phyloP scores from a whole-genome alignment of 1,139 yeast species.

The Yamadazyma friedrichii region DNA sequence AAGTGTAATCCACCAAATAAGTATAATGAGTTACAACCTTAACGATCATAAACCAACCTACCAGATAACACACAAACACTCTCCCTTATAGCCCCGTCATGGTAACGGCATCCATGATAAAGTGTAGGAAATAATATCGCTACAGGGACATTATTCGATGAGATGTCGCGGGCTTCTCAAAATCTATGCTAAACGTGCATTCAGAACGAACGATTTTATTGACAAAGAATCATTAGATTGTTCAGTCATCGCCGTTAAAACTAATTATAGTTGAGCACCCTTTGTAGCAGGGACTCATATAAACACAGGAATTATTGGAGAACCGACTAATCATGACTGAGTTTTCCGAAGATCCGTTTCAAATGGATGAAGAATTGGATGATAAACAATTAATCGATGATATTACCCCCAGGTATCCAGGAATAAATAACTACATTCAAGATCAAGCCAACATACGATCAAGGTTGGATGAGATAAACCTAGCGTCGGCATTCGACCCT shows the following conservation, averaged over 20 bases:
- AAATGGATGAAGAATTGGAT: constrained; percentile 45
- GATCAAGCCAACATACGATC: constrained; percentile 36
- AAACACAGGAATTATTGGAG: too few species aligned
- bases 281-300: too few species aligned
- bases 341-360: constrained; percentile 42
- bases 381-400: constrained; percentile 12
- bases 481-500: constrained; percentile 6
- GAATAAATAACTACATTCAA: constrained; percentile 14
- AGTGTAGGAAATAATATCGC: too few species aligned
- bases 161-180: too few species aligned
- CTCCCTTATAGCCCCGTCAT: too few species aligned
- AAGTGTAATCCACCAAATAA: too few species aligned
- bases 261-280: too few species aligned
- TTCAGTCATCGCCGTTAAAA: too few species aligned
- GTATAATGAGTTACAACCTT: too few species aligned
- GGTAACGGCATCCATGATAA: too few species aligned
- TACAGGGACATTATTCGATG: not conserved
- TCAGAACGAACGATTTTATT: not conserved
- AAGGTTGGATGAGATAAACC: constrained; percentile 25
- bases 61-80: too few species aligned
- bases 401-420: constrained; percentile 19
- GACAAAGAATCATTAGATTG: not conserved
- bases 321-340: constrained; percentile 22
- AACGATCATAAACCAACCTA: too few species aligned
- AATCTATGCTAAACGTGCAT: not conserved